Percentiles rank a stretch among this genome's conserved stretches.
These are phyloP conservation scores for Niveomyces coronatus DNA, from an alignment of 2,329 filamentous ascomycete species.

Conservation along the genomic window DNA sequence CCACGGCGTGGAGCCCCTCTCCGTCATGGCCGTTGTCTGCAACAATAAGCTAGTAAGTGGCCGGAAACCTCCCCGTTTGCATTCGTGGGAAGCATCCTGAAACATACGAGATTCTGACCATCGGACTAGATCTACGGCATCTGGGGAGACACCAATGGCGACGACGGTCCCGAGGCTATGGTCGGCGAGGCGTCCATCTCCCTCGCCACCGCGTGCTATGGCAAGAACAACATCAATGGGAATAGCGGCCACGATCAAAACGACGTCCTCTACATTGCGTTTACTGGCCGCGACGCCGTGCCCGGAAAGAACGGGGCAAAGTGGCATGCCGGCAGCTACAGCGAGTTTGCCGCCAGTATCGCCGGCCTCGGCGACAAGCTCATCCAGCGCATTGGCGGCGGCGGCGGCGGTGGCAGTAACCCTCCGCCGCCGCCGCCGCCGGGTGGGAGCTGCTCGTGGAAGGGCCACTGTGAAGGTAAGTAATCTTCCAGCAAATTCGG, in stretches of 20 bases:
- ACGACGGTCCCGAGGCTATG: conserved; percentile 33
- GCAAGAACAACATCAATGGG: conserved; percentile 36
- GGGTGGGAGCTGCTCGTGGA: conserved; percentile 12
- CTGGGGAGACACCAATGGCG: conserved; percentile 53
- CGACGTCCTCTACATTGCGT: conserved; percentile 54
- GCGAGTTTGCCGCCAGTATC: conserved; percentile 45
- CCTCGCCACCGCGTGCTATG: conserved; percentile 47
- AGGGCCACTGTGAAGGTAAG: conserved; percentile 12
- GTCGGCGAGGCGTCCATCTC: conserved; percentile 49
- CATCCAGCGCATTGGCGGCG: conserved; percentile 24
- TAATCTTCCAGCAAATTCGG: not conserved
- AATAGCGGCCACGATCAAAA: conserved; percentile 43
- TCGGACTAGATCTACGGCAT: conserved; percentile 32
- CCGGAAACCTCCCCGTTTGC: too few species aligned
- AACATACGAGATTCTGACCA: conserved; percentile 21
- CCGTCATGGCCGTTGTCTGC: conserved; percentile 41
- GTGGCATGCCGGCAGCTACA: conserved; percentile 40
- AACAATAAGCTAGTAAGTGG: conserved; percentile 24
- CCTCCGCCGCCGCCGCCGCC: conserved; percentile 1
- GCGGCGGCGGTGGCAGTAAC: conserved; percentile 7
- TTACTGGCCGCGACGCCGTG: conserved; percentile 44
- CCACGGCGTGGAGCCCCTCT: conserved; percentile 32
- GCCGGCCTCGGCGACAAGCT: conserved; percentile 39
- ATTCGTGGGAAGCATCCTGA: too few species aligned
- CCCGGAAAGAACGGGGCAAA: conserved; percentile 41